Evolutionary conservation across 1,139 yeast species (phyloP).

Genomic region (Candida sp.): DNA sequence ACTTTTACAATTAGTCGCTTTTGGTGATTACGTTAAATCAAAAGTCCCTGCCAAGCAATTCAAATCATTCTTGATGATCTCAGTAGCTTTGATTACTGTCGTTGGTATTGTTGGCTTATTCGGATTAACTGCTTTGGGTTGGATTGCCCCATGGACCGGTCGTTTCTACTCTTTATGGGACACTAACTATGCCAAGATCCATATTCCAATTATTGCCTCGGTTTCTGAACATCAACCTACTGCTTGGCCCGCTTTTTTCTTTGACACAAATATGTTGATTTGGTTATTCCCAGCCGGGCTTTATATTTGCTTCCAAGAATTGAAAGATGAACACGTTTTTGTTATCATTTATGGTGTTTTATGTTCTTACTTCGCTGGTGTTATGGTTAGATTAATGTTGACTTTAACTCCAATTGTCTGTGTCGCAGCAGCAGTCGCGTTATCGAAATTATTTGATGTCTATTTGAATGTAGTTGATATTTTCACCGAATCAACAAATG

Average conservation of each 20-base stretch:
- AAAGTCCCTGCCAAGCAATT: slow-evolving; percentile 75
- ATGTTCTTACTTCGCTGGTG: slow-evolving; percentile 98
- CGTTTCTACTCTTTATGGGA: slow-evolving; percentile 99
- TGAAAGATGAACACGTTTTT: slow-evolving; percentile 90
- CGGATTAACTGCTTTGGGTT: slow-evolving; percentile 82
- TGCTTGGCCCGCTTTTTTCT: slow-evolving; percentile 98
- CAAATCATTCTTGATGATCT: slow-evolving; percentile 63
- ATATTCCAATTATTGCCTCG: slow-evolving; percentile 97
- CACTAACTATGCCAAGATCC: slow-evolving; percentile 94
- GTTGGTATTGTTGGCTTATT: slow-evolving; percentile 72
- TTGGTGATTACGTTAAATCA: slow-evolving; percentile 78
- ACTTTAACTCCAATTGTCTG: slow-evolving; percentile 96
- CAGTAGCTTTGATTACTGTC: slow-evolving; percentile 51
- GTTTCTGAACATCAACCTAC: slow-evolving; percentile 99
- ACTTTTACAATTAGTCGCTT: slow-evolving; percentile 82
- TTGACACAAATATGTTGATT: slow-evolving; percentile 87
- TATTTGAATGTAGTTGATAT: slow-evolving; percentile 67
- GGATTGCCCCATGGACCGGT: slow-evolving; percentile 99
- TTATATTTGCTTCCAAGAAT: slow-evolving; percentile 83
- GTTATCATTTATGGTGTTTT: slow-evolving; percentile 86
- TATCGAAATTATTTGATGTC: slow-evolving; percentile 80
- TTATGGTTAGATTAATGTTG: slow-evolving; percentile 97
- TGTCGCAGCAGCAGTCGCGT: slow-evolving; percentile 83
- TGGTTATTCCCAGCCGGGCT: slow-evolving; percentile 99
- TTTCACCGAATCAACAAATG: slow-evolving; percentile 15